Base-by-base conservation (phyloP, 345 rosid genomes). In the Gossypium arboreum region DNA sequence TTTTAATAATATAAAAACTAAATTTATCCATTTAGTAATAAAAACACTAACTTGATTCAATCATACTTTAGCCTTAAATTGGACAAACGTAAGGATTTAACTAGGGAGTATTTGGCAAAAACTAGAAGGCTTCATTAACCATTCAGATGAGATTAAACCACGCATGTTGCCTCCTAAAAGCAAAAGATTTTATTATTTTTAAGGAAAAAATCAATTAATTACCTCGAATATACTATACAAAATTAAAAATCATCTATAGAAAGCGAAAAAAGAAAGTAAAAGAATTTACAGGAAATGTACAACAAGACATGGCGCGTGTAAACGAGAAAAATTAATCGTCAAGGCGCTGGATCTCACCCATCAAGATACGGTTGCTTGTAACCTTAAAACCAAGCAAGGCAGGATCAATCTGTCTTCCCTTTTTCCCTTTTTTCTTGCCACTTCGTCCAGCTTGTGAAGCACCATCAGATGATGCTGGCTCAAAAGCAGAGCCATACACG, bases 301-400 rank as follows among this genome's bases (percentile, higher is more conserved):
- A 69, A 13, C 41, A 59, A 24, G 16, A 24, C 48, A 61, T 25
- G 12, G n/a, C 29, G 12, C 1, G 9, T 18, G 63, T 25, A 24
- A 16, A 59, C 25, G 56, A 61, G 2, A 59, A 24, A 25, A 59
- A 75, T 72, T 78, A 85, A 47, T 87, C 90, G 25, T 85, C 87
- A 4, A 78, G 75, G 12, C 83, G 83, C 44, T 87, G 88, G 56
- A 87, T 87, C 67, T 87, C 90, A 54, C 90, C 90, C 90, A 87
- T 87, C 84, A 87, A 66, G 41, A 87, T 85, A 25, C 90, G 87
- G 62, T 87, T 87, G 82, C 90, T 87, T 6, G 88, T 59, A 20
- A 87, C 90, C 71, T 85, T 87, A 65, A 87, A 87, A 20, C 90
- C 90, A 10, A 87, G 87, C 7, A 87, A 81, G 12, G 88, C 85